Conservation (phyloP, 345 rosid genomes). For the Erodium maritimum region DNA sequence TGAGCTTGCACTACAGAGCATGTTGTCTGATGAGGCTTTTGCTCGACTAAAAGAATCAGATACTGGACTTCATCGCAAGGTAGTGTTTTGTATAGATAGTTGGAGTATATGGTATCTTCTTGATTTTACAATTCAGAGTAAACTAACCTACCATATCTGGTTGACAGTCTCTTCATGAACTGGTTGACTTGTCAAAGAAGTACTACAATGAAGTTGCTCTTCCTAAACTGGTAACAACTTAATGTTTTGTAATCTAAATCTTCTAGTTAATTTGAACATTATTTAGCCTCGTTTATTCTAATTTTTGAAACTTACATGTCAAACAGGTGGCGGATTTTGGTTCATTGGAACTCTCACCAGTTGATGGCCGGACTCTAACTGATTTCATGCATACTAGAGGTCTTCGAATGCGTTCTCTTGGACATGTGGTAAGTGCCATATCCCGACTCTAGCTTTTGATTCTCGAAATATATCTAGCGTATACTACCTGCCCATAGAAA, state of each 20-base stretch:
- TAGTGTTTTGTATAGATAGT: constrained; percentile 14
- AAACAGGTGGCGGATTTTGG: constrained; percentile 98
- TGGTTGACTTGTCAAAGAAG: constrained; percentile 65
- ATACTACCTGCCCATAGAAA: no score
- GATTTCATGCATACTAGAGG: constrained; percentile 99
- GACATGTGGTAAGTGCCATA: constrained; percentile 69
- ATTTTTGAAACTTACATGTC: background rate
- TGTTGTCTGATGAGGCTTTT: constrained; percentile 71
- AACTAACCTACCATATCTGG: constrained; percentile 18
- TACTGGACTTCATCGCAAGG: constrained; percentile 93
- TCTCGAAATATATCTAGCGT: constrained; percentile 1
- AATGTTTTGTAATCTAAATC: constrained; percentile 5
- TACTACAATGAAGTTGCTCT: constrained; percentile 87
- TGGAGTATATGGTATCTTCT: constrained; percentile 8
- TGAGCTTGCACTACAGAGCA: constrained; percentile 40
- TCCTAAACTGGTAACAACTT: constrained; percentile 72
- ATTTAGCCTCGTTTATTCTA: constrained; percentile 10
- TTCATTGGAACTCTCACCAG: constrained; percentile 95
- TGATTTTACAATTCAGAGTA: constrained; percentile 9
- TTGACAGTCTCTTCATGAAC: constrained; percentile 71
- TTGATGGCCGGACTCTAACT: constrained; percentile 95
- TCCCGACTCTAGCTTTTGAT: constrained; percentile 10
- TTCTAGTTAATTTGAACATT: constrained; percentile 8
- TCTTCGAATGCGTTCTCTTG: constrained; percentile 87
- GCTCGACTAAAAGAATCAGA: constrained; percentile 68